phyloP scores from a whole-genome alignment of 805 yeast genomes.

The Yarrowia keelungensis region DNA sequence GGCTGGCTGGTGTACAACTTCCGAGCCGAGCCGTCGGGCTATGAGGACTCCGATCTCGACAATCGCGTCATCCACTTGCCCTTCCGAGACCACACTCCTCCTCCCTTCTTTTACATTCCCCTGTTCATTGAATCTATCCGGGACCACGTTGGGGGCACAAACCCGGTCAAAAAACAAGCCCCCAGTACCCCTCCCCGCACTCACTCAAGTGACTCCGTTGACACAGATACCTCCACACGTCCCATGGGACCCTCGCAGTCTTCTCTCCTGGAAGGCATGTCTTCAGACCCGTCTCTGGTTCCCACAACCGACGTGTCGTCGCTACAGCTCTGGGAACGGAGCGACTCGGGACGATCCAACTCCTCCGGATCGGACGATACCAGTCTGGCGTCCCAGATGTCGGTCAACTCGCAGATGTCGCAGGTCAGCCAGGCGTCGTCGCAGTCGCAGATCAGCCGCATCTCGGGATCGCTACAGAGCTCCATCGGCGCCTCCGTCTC shows the following conservation, averaged over 20 bases:
- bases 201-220: constrained; percentile 5
- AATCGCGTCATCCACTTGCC: constrained; percentile 56
- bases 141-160: constrained; percentile 50
- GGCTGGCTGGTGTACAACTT: constrained; percentile 81
- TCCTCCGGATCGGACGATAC: constrained; percentile 51
- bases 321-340: constrained; percentile 22
- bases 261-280: background rate
- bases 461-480: constrained; percentile 15
- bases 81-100: constrained; percentile 80
- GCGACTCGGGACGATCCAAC: constrained; percentile 11
- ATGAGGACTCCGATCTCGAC: constrained; percentile 52
- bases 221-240: constrained; percentile 7
- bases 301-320: constrained; percentile 33
- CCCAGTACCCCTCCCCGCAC: constrained; percentile 28
- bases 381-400: constrained; percentile 11
- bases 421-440: constrained; percentile 27
- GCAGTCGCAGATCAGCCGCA: constrained; percentile 25
- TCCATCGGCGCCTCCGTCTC: constrained; percentile 1
- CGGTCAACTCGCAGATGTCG: constrained; percentile 20
- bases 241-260: constrained; percentile 26
- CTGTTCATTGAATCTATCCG: constrained; percentile 56
- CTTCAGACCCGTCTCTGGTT: constrained; percentile 22
- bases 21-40: constrained; percentile 61
- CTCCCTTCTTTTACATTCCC: constrained; percentile 64
- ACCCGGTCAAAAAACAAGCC: background rate